A percentile compares a stretch with the other conserved stretches of the same genome.
Evolutionary conservation across 2,329 filamentous ascomycete species (phyloP).

Genomic region (Fusarium solani-melongenae): DNA sequence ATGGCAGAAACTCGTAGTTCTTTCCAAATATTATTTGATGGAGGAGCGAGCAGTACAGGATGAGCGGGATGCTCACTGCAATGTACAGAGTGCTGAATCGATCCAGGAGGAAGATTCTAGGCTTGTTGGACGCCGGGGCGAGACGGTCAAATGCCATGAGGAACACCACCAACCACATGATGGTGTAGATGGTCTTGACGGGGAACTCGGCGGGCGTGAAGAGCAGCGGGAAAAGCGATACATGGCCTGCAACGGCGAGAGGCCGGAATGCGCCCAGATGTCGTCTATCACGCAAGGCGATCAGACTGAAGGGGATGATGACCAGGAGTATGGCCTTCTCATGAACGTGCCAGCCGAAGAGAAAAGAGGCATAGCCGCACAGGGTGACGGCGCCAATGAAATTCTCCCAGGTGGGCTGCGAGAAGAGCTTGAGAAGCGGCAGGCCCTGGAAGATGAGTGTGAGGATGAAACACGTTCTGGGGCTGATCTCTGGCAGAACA

Average conservation of each 20-base stretch:
- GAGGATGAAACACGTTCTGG: conserved; percentile 81
- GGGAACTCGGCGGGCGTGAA: conserved; percentile 95
- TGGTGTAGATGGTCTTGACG: conserved; percentile 91
- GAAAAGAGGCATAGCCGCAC: conserved; percentile 94
- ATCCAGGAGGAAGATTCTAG: conserved; percentile 90
- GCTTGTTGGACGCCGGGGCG: conserved; percentile 82
- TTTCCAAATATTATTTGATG: conserved; percentile 87
- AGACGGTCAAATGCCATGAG: conserved; percentile 87
- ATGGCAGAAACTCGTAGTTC: conserved; percentile 86
- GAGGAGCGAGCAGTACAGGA: conserved; percentile 86
- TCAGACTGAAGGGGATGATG: conserved; percentile 93
- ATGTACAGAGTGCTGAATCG: conserved; percentile 92
- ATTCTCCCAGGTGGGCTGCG: conserved; percentile 83
- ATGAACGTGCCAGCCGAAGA: conserved; percentile 99
- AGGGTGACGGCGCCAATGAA: conserved; percentile 92
- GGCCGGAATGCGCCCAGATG: conserved; percentile 93
- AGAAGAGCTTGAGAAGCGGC: conserved; percentile 84
- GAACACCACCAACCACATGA: conserved; percentile 91
- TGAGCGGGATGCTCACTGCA: conserved; percentile 86
- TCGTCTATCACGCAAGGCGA: conserved; percentile 88
- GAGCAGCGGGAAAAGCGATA: conserved; percentile 92
- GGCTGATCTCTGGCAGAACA: conserved; percentile 87
- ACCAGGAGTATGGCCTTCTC: conserved; percentile 96
- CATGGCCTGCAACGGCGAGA: conserved; percentile 90
- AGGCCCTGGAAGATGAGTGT: conserved; percentile 86